phyloP scores from a whole-genome alignment of 2,329 filamentous ascomycete species.

The Colletotrichum orchidophilum region DNA sequence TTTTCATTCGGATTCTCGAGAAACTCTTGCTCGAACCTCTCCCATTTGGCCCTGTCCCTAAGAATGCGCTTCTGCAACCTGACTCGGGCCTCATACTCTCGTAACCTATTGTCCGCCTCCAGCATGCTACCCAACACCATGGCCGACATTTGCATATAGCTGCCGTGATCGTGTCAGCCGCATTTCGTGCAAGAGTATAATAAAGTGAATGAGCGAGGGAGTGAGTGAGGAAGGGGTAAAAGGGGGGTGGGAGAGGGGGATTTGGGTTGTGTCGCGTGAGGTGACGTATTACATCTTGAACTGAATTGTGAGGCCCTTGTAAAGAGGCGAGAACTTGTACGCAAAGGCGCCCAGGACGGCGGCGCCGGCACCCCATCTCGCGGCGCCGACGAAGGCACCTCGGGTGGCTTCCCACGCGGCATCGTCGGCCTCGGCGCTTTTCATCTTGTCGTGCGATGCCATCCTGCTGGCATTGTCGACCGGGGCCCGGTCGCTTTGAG shows the following conservation, averaged over 20 bases:
- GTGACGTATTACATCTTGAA: slow-evolving; percentile 75
- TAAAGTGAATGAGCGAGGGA: neutral
- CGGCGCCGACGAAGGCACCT: slow-evolving; percentile 73
- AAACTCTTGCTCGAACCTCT: slow-evolving; percentile 71
- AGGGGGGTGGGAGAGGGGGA: neutral
- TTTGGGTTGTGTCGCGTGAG: neutral
- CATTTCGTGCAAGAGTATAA: neutral
- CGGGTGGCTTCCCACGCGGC: slow-evolving; percentile 77
- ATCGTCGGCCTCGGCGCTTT: slow-evolving; percentile 72
- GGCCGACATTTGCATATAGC: slow-evolving; percentile 85
- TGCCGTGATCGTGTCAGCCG: slow-evolving; percentile 44
- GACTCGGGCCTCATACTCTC: slow-evolving; percentile 72
- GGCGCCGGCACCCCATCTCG: slow-evolving; percentile 77
- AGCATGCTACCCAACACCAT: slow-evolving; percentile 84
- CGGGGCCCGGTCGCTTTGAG: neutral
- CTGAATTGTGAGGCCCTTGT: slow-evolving; percentile 76
- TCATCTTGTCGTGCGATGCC: slow-evolving; percentile 65
- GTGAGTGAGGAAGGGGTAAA: neutral
- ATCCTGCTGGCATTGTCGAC: slow-evolving; percentile 42
- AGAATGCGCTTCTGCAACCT: slow-evolving; percentile 71
- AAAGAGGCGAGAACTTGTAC: slow-evolving; percentile 74
- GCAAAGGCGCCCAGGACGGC: slow-evolving; percentile 70
- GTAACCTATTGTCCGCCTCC: slow-evolving; percentile 75
- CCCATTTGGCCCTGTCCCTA: slow-evolving; percentile 74
- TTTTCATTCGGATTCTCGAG: slow-evolving; percentile 51